Percentiles rank a stretch among this genome's conserved stretches.
phyloP scores from a whole-genome alignment of 2,329 filamentous ascomycete species.

The Phialophora verrucosa region DNA sequence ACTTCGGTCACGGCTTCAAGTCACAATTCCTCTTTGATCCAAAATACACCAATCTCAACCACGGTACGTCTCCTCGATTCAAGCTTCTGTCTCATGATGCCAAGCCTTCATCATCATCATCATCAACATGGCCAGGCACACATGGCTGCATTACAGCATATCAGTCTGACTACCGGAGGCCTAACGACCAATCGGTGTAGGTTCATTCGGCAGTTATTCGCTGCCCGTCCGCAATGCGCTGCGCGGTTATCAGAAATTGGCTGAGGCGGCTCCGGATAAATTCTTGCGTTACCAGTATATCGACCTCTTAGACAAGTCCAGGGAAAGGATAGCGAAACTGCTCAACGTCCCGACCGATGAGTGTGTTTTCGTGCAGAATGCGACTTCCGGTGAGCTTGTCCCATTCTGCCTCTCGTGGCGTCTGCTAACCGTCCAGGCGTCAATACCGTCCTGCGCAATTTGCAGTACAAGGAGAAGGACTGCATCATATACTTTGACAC shows the following conservation, averaged over 20 bases:
- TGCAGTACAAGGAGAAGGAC: conserved; percentile 72
- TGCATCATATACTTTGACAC: conserved; percentile 70
- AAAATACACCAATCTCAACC: conserved; percentile 75
- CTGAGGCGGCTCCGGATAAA: conserved; percentile 72
- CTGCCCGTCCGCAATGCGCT: conserved; percentile 63
- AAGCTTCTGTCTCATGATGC: conserved; percentile 6
- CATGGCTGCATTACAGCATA: neutral
- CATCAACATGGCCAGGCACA: neutral
- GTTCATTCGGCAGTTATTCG: conserved; percentile 82
- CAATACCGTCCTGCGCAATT: conserved; percentile 79
- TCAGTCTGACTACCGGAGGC: neutral
- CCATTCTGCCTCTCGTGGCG: neutral
- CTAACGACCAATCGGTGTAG: conserved; percentile 22
- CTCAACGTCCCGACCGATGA: conserved; percentile 70
- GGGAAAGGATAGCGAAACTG: conserved; percentile 67
- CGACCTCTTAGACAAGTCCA: conserved; percentile 66
- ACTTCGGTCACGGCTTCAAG: conserved; percentile 61
- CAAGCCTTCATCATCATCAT: conserved; percentile 3
- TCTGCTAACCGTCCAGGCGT: conserved; percentile 54
- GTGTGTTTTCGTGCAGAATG: conserved; percentile 80
- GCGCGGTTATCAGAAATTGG: conserved; percentile 67
- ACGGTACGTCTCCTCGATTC: conserved; percentile 60
- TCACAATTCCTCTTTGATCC: conserved; percentile 73
- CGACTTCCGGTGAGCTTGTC: conserved; percentile 62
- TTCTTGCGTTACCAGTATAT: conserved; percentile 76